Conservation (phyloP, 495 filamentous ascomycete species). For the Hyaloscypha finlandica region DNA sequence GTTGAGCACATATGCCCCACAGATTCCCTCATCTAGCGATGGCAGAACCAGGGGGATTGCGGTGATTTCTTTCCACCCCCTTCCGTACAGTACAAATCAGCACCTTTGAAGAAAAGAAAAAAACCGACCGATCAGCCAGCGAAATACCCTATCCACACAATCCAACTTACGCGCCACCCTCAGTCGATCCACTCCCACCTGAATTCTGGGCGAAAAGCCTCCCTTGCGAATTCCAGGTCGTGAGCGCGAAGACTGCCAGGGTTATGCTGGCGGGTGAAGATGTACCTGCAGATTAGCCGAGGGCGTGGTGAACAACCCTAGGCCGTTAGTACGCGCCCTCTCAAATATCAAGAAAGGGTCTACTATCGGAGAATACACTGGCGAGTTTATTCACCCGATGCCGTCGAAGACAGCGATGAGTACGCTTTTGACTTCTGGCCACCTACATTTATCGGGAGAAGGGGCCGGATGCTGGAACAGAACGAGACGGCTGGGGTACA, state of each 20-base stretch:
- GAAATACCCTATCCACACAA: no score
- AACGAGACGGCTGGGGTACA: not conserved
- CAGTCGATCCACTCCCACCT: no score
- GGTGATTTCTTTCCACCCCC: no score
- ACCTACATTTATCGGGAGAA: not conserved
- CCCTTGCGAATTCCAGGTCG: no score
- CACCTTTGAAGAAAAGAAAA: no score
- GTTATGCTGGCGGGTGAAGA: not conserved
- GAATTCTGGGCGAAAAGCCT: no score
- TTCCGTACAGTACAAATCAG: no score
- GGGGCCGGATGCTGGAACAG: not conserved
- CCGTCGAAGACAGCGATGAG: not conserved
- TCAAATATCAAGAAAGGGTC: not conserved
- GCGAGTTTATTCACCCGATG: not conserved
- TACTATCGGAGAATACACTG: slow-evolving; percentile 4
- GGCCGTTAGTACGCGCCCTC: slow-evolving; percentile 4
- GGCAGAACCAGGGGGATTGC: no score
- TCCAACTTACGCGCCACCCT: no score
- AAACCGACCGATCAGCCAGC: no score
- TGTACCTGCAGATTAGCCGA: not conserved
- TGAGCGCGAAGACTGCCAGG: not conserved
- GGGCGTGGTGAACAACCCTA: not conserved
- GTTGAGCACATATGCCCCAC: no score
- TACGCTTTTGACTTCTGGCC: not conserved
- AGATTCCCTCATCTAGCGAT: no score